Base-by-base conservation (phyloP, 2,329 filamentous ascomycete genomes). In the Raffaelea albimanens region DNA sequence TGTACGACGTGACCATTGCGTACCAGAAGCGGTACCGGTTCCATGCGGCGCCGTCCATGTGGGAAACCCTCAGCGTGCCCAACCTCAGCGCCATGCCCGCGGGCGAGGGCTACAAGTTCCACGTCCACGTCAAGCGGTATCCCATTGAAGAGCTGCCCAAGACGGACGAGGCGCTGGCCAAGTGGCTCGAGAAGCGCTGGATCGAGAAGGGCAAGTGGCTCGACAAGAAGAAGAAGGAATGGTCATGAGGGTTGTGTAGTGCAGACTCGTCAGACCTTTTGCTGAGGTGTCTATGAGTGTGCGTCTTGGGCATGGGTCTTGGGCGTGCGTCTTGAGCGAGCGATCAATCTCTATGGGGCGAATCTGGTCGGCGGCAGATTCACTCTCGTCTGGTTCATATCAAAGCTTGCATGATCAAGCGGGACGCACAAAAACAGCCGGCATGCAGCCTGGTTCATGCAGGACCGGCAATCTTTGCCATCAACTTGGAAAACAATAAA, bases 1-100 rank as follows among this genome's bases (percentile, higher is more conserved):
- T 78, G 19, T 77, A 78, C 59, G 72, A 79, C 56, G 61, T 78
- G 44, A 71, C 73, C 3, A 72, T 78, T 53, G 71, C 72, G 44
- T 78, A 79, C 59, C 67, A 71, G 52, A 63, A 67, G 44, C 59
- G 65, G 5, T 57, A 57, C 45, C 58, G 59, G 48, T 55, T 54
- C 33, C 64, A 70, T 21, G 58, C 62, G 41, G 71, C 70, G 2
- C 73, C 73, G 13, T 66, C 63, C 13, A 77, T 78, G 56, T 78
- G 71, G 72, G 67, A 76, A 47, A 73, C 72, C 11, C 58, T 77
- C 36, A 69, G 68, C 50, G 57, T 66, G 10, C 60, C 64, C 0
- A 51, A 56, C 8, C 51, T 78, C 46, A 43, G 44, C 40, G 19
- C 22, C 16, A 21, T 3, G 11, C 19, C 55, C 23, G 60, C 59